These are phyloP conservation scores for Mangifera indica DNA, from an alignment of 345 rosid genomes.

Conservation along the genomic window DNA sequence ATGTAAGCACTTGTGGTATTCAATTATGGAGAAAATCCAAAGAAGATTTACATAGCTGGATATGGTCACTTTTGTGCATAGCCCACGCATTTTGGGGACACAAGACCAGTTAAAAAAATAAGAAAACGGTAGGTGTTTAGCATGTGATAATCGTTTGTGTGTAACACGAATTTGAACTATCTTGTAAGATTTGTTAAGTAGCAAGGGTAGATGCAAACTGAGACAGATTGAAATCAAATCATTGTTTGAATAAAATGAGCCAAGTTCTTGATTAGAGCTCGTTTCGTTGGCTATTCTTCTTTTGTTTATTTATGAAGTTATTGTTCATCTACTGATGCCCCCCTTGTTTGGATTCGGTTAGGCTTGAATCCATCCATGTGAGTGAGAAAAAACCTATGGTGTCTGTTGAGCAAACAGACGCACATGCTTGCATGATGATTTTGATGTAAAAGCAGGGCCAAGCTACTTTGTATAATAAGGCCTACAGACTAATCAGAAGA, in stretches of 20 bases:
- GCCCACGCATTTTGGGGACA: constrained; percentile 4
- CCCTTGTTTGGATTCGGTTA: too few relatives aligned
- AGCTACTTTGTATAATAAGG: background rate
- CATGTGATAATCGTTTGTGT: constrained; percentile 28
- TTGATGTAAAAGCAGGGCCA: background rate
- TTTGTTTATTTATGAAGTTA: too few relatives aligned
- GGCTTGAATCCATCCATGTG: too few relatives aligned
- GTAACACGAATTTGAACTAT: constrained; percentile 3
- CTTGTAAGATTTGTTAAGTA: background rate
- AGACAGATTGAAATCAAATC: too few relatives aligned
- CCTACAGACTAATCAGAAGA: background rate
- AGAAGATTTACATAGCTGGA: constrained; percentile 26
- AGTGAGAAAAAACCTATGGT: background rate
- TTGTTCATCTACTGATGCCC: too few relatives aligned
- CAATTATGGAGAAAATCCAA: constrained; percentile 23
- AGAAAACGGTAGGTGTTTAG: constrained; percentile 2
- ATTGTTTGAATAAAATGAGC: too few relatives aligned
- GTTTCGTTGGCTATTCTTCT: too few relatives aligned
- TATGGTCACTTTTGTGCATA: constrained; percentile 22
- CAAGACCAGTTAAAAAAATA: background rate
- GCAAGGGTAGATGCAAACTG: too few relatives aligned
- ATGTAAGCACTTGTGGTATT: background rate
- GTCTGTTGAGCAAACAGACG: constrained; percentile 16
- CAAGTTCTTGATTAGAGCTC: too few relatives aligned
- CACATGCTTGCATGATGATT: constrained; percentile 28